These are phyloP conservation scores for Oryza coarctata DNA, from an alignment of 176 grass and related monocot genomes.

Conservation along the genomic window DNA sequence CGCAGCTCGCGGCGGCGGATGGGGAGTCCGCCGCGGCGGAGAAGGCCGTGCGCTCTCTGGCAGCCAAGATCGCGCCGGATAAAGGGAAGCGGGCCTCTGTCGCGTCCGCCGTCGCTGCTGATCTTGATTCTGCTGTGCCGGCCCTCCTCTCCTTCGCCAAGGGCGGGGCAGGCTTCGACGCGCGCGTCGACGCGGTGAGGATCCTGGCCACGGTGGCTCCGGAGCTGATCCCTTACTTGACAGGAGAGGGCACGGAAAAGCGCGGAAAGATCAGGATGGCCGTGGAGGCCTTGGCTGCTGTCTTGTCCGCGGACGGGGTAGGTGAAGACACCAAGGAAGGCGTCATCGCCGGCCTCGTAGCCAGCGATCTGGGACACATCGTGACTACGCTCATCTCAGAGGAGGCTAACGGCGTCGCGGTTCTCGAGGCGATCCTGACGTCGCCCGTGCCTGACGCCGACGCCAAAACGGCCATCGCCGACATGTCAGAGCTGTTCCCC, in stretches of 20 bases:
- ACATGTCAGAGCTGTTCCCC: conserved; percentile 60
- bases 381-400: conserved; percentile 48
- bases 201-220: conserved; percentile 49
- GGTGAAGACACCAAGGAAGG: conserved; percentile 48
- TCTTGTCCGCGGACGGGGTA: conserved; percentile 38
- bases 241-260: conserved; percentile 32
- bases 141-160: conserved; percentile 49
- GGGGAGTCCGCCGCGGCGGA: conserved; percentile 51
- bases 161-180: conserved; percentile 38
- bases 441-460: conserved; percentile 54
- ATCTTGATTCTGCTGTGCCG: conserved; percentile 42
- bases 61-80: conserved; percentile 48
- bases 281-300: conserved; percentile 49
- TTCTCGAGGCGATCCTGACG: conserved; percentile 61
- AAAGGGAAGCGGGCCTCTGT: conserved; percentile 52
- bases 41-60: conserved; percentile 55
- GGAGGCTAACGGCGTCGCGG: conserved; percentile 32
- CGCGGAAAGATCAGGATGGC: conserved; percentile 30
- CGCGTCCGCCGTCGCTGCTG: conserved; percentile 35
- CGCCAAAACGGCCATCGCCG: conserved; percentile 50
- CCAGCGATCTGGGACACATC: conserved; percentile 37
- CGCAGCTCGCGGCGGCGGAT: conserved; percentile 44
- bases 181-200: conserved; percentile 51
- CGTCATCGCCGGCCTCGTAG: conserved; percentile 36
- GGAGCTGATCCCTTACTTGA: conserved; percentile 44